Evolutionary conservation across 108 stramenopile species (phyloP).

Genomic region (Nitzschia sp.): DNA sequence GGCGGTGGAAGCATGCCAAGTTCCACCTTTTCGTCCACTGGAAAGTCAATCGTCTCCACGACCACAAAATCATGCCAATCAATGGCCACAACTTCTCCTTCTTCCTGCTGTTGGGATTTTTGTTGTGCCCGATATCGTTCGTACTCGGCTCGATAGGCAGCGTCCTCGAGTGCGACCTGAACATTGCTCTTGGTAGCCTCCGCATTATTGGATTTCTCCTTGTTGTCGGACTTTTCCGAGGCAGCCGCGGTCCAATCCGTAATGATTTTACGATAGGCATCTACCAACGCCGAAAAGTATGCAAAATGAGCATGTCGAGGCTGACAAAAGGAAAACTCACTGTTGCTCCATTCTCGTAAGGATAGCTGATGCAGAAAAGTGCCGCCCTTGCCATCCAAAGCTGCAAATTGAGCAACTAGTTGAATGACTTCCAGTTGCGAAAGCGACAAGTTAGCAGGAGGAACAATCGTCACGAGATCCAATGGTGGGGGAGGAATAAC

Average conservation of each 20-base stretch:
- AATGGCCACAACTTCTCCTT: slow-evolving; percentile 61
- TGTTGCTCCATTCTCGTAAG: slow-evolving; percentile 86
- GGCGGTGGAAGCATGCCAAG: slow-evolving; percentile 67
- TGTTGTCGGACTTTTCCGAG: not conserved
- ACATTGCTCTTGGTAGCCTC: slow-evolving; percentile 6
- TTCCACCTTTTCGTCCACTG: slow-evolving; percentile 78
- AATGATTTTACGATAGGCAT: slow-evolving; percentile 88
- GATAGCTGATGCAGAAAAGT: slow-evolving; percentile 82
- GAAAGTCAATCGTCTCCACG: slow-evolving; percentile 97
- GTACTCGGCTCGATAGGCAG: slow-evolving; percentile 81
- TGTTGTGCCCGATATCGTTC: slow-evolving; percentile 81
- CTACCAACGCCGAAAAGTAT: slow-evolving; percentile 95
- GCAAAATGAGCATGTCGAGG: slow-evolving; percentile 92
- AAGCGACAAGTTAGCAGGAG: slow-evolving; percentile 72
- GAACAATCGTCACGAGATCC: slow-evolving; percentile 75
- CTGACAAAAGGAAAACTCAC: slow-evolving; percentile 92
- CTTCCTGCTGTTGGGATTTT: slow-evolving; percentile 41
- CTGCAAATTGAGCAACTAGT: slow-evolving; percentile 96
- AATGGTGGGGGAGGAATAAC: slow-evolving; percentile 66
- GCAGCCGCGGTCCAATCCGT: slow-evolving; percentile 11
- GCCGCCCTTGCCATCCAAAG: slow-evolving; percentile 73
- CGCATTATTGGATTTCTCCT: not conserved
- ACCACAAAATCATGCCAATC: slow-evolving; percentile 99
- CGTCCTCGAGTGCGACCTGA: slow-evolving; percentile 52
- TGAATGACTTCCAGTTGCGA: slow-evolving; percentile 89